Evolutionary conservation across 2,329 filamentous ascomycete species (phyloP), one percentile per base, ranked within the genome.

Genomic region (Nigrograna mackinnonii): DNA sequence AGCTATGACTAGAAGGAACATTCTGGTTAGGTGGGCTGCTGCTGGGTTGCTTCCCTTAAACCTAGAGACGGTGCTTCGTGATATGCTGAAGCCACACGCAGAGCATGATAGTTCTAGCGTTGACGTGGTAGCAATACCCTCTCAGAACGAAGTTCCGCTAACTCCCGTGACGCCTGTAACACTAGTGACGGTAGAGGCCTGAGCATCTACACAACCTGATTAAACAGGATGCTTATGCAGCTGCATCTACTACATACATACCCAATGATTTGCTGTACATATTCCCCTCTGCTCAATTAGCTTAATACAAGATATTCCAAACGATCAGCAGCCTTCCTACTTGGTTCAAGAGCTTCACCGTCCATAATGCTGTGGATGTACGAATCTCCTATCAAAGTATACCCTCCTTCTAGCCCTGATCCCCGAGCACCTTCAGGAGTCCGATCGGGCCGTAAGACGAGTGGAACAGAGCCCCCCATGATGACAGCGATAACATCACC

Each of bases 1-100:
- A 28, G 59, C 54, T 30, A 43, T 58, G 14, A 56, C 48, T 11
- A 30, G 11, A 32, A 59, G 47, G 43, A 67, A 64, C 45, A 65
- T 65, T 35, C 49, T 41, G n/a, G 36, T 52, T 16, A 56, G 49
- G 7, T 64, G 39, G 51, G 44, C 48, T 22, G 48, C 35, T 21
- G 44, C 43, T 28, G 49, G 57, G 32, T 43, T 58, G 14, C 54
- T 47, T 41, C 57, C 34, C 6, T 36, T 36, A 11, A 36, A 36
- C 19, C 34, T 19, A 11, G 34, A 36, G 9, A 18, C 16, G 19
- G 32, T 41, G 9, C 33, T 35, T 16, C 5, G 22, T 28, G 17
- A n/a, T 26, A 35, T 22, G 20, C 39, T 20, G 16, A 41, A 36
- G 39, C 39, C 37, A 6, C 37, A 14, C 7, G 22, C 24, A 17